Percentiles rank a stretch among this genome's conserved stretches.
These are phyloP conservation scores for Xerocomellus dryophilus DNA, from an alignment of 768 basidiomycete species.

Conservation along the genomic window DNA sequence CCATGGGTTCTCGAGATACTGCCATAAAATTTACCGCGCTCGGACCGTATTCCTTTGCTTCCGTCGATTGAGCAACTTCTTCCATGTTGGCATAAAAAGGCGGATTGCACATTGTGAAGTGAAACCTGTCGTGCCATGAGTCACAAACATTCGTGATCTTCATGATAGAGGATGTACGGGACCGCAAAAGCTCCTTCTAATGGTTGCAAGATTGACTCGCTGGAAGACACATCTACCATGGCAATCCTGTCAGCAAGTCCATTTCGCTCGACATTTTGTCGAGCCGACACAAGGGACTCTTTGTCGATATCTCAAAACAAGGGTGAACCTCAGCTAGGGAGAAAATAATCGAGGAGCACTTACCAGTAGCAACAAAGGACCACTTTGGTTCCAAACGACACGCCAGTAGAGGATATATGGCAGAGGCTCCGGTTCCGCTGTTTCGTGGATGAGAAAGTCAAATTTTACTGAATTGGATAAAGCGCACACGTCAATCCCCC, in stretches of 20 bases:
- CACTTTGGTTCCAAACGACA: slow-evolving; percentile 53
- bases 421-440: slow-evolving; percentile 89
- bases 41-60: slow-evolving; percentile 62
- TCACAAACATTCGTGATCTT: background rate
- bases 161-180: slow-evolving; percentile 2
- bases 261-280: slow-evolving; percentile 57
- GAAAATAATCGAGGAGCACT: background rate
- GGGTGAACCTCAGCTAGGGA: background rate
- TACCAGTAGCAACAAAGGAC: slow-evolving; percentile 71
- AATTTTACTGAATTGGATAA: background rate
- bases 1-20: background rate
- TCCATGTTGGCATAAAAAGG: slow-evolving; percentile 83
- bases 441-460: background rate
- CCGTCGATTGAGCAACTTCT: slow-evolving; percentile 60
- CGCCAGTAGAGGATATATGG: slow-evolving; percentile 81
- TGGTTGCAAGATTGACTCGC: slow-evolving; percentile 44
- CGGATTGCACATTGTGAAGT: slow-evolving; percentile 94
- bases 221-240: slow-evolving; percentile 38
- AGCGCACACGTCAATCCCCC: slow-evolving; percentile 72
- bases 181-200: slow-evolving; percentile 11
- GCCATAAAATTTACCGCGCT: slow-evolving; percentile 54
- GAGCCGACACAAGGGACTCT: slow-evolving; percentile 54
- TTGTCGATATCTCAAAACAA: slow-evolving; percentile 65
- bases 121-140: slow-evolving; percentile 40
- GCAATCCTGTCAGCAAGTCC: slow-evolving; percentile 48